Percentiles rank a stretch among this genome's conserved stretches.
Conservation (phyloP, 495 filamentous ascomycete genomes). For the Tuber melanosporum region DNA sequence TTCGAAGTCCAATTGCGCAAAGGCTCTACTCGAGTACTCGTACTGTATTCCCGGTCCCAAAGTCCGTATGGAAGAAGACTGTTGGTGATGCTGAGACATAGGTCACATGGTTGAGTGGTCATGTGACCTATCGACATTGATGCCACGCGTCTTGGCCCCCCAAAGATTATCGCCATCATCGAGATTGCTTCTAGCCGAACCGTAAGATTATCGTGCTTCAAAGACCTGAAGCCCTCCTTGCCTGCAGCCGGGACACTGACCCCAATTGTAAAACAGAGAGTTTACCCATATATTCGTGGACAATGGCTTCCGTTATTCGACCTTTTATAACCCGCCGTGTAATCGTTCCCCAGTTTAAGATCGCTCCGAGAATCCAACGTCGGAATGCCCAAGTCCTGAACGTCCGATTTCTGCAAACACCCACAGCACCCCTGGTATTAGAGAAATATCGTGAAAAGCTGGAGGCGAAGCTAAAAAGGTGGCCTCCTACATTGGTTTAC, state of each 20-base stretch:
- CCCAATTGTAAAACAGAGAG: neutral
- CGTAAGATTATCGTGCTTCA: neutral
- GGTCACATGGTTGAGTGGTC: neutral
- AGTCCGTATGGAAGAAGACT: too few species aligned
- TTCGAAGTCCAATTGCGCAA: too few species aligned
- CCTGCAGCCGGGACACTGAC: neutral
- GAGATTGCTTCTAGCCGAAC: neutral
- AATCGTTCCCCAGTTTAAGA: slow-evolving; percentile 12
- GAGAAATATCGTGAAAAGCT: slow-evolving; percentile 88
- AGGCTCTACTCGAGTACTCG: too few species aligned
- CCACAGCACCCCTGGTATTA: slow-evolving; percentile 55
- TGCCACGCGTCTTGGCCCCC: neutral
- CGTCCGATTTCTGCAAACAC: slow-evolving; percentile 68
- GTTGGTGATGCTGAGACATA: too few species aligned
- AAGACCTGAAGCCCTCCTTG: neutral
- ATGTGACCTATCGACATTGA: neutral
- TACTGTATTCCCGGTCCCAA: too few species aligned
- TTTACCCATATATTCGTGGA: neutral
- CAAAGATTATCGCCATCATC: neutral
- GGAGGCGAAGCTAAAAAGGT: slow-evolving; percentile 71
- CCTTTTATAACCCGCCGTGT: slow-evolving; percentile 26
- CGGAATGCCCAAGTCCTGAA: slow-evolving; percentile 91
- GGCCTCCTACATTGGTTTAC: slow-evolving; percentile 35
- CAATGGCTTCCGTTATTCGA: slow-evolving; percentile 27
- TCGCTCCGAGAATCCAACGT: slow-evolving; percentile 50